These are phyloP conservation scores for Diaporthe citrichinensis DNA, from an alignment of 2,329 filamentous ascomycete genomes.

Conservation along the genomic window DNA sequence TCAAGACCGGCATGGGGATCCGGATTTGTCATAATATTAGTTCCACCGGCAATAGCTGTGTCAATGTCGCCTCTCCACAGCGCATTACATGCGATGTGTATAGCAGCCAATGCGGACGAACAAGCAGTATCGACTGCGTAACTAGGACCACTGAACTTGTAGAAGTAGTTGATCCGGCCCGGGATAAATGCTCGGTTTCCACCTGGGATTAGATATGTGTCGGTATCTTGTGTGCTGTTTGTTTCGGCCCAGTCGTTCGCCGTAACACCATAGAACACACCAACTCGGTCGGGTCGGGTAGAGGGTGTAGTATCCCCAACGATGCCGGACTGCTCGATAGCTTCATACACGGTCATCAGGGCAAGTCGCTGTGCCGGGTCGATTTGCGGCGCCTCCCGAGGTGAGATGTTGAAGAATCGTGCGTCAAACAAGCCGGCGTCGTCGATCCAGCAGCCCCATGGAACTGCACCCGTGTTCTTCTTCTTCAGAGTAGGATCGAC, in stretches of 20 bases:
- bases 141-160: conserved; percentile 51
- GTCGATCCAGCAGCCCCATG: conserved; percentile 47
- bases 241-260: conserved; percentile 68
- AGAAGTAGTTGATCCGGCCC: conserved; percentile 55
- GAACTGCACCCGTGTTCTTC: conserved; percentile 74
- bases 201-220: conserved; percentile 45
- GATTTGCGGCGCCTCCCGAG: conserved; percentile 33
- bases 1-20: conserved; percentile 74
- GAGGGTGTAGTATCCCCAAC: conserved; percentile 44
- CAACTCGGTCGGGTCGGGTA: conserved; percentile 62
- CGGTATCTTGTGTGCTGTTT: conserved; percentile 61
- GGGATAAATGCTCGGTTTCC: conserved; percentile 50
- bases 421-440: conserved; percentile 37
- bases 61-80: conserved; percentile 75
- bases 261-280: conserved; percentile 75
- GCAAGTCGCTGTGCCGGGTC: conserved; percentile 37
- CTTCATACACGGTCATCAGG: conserved; percentile 36
- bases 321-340: conserved; percentile 61
- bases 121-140: conserved; percentile 57
- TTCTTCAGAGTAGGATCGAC: conserved; percentile 74
- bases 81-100: conserved; percentile 61
- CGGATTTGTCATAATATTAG: conserved; percentile 74
- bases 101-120: conserved; percentile 52
- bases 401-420: conserved; percentile 39
- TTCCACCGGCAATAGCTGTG: conserved; percentile 73